Evolutionary conservation across 352 stramenopile genomes (phyloP).

Genomic region (Globisporangium emineosum): DNA sequence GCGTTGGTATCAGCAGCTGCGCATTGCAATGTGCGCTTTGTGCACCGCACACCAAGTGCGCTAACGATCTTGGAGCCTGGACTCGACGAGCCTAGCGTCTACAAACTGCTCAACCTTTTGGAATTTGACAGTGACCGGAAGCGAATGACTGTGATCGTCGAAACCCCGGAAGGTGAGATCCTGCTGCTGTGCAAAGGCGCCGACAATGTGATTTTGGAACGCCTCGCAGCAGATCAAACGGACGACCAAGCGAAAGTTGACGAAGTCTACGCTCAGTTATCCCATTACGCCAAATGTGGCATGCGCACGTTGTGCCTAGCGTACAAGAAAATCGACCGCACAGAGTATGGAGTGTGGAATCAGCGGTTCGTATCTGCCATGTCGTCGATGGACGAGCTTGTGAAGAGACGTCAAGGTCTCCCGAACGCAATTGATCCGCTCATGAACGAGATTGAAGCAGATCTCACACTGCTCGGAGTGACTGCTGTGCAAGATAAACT

Average conservation of each 20-base stretch:
- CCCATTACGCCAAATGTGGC: constrained; percentile 57
- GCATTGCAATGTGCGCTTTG: constrained; percentile 77
- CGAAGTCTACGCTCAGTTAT: constrained; percentile 53
- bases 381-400: constrained; percentile 65
- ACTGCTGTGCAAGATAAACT: constrained; percentile 94
- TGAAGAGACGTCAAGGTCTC: constrained; percentile 60
- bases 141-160: constrained; percentile 96
- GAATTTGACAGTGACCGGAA: constrained; percentile 98
- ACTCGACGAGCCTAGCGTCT: constrained; percentile 42
- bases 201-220: constrained; percentile 80
- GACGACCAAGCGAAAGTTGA: constrained; percentile 20
- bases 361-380: constrained; percentile 47
- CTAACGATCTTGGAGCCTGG: constrained; percentile 56
- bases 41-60: constrained; percentile 61
- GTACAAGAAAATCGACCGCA: constrained; percentile 50
- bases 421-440: constrained; percentile 69
- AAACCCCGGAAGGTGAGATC: constrained; percentile 57
- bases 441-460: constrained; percentile 82
- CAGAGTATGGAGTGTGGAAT: constrained; percentile 60
- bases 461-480: constrained; percentile 79
- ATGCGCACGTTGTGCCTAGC: constrained; percentile 81
- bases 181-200: constrained; percentile 76
- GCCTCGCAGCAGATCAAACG: constrained; percentile 27
- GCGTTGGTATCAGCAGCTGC: constrained; percentile 70
- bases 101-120: constrained; percentile 91